Conservation (phyloP, 805 yeast genomes). For the Metschnikowia cubensis region DNA sequence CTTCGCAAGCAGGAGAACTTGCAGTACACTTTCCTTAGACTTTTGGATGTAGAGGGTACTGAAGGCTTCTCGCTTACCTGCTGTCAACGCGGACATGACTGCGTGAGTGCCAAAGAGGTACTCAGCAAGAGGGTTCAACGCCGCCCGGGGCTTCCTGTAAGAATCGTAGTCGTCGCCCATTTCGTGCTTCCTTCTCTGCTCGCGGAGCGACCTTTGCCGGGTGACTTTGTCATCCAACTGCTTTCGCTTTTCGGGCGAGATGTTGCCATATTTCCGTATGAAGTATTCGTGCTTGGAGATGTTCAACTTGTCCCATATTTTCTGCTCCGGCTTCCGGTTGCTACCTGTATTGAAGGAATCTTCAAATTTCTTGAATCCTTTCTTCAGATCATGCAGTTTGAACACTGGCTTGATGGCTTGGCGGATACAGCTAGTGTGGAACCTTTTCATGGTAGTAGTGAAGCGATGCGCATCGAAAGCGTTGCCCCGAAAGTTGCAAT, state of each 20-base stretch:
- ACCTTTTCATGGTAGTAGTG: constrained; percentile 9
- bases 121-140: constrained; percentile 51
- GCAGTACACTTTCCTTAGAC: constrained; percentile 29
- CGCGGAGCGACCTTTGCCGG: constrained; percentile 28
- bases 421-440: constrained; percentile 10
- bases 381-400: constrained; percentile 8
- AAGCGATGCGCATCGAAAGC: constrained; percentile 1
- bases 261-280: constrained; percentile 58
- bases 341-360: constrained; percentile 39
- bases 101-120: constrained; percentile 74
- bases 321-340: constrained; percentile 24
- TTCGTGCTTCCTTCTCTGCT: constrained; percentile 22
- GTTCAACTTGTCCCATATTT: constrained; percentile 67
- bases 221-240: constrained; percentile 29
- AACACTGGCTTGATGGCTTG: constrained; percentile 11
- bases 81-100: constrained; percentile 63
- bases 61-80: constrained; percentile 50
- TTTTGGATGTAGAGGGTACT: constrained; percentile 49
- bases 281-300: constrained; percentile 62
- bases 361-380: constrained; percentile 28
- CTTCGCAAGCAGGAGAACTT: constrained; percentile 47
- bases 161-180: constrained; percentile 11
- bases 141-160: constrained; percentile 9
- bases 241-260: constrained; percentile 47
- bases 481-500: not conserved